phyloP scores from a whole-genome alignment of 2,329 filamentous ascomycete species.

The Fusarium sp. region DNA sequence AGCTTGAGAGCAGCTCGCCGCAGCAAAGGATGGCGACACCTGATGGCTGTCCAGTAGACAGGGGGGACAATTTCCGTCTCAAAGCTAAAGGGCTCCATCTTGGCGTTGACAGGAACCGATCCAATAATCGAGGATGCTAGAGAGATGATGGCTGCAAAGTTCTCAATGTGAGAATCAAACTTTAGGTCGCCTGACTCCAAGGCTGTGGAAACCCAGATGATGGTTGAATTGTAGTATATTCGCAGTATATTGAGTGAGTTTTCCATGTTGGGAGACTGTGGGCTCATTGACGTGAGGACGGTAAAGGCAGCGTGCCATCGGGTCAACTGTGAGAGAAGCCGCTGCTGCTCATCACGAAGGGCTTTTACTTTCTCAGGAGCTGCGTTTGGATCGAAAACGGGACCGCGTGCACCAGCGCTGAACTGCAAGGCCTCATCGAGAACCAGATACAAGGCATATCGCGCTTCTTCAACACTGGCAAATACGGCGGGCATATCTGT shows the following conservation, averaged over 20 bases:
- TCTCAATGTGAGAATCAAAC: constrained; percentile 54
- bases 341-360: constrained; percentile 54
- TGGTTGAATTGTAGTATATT: constrained; percentile 55
- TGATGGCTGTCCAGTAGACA: constrained; percentile 58
- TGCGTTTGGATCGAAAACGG: constrained; percentile 48
- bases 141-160: constrained; percentile 57
- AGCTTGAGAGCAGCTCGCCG: constrained; percentile 57
- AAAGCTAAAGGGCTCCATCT: constrained; percentile 55
- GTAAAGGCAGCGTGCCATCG: constrained; percentile 54
- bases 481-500: constrained; percentile 54
- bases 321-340: constrained; percentile 50
- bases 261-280: constrained; percentile 29
- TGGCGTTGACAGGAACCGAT: constrained; percentile 21
- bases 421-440: constrained; percentile 59
- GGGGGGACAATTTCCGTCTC: constrained; percentile 61
- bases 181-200: constrained; percentile 52
- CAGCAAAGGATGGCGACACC: constrained; percentile 60
- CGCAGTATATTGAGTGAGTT: constrained; percentile 52
- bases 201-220: constrained; percentile 54
- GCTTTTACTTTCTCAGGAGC: constrained; percentile 44
- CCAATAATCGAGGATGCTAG: constrained; percentile 52
- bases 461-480: constrained; percentile 52
- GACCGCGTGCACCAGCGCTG: constrained; percentile 47
- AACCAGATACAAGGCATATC: constrained; percentile 55
- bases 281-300: constrained; percentile 46